Evolutionary conservation across 805 yeast genomes (phyloP).

Genomic region (Metschnikowia noctiluminum): DNA sequence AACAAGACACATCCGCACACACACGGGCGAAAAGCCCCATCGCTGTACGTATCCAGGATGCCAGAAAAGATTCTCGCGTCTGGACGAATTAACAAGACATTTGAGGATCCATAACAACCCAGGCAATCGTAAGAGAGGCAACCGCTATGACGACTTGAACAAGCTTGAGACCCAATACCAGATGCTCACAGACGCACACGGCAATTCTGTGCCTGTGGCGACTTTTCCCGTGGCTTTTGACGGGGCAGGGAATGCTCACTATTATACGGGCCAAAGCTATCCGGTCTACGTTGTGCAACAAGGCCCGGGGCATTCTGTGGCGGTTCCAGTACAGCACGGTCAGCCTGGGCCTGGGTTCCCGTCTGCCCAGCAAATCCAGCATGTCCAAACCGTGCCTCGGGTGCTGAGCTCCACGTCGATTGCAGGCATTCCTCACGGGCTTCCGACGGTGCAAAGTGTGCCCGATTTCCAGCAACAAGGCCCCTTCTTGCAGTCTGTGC

Average conservation of each 20-base stretch:
- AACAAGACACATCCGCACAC: constrained; percentile 87
- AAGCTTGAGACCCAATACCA: constrained; percentile 3
- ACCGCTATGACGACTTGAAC: constrained; percentile 8
- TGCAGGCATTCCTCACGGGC: neutral
- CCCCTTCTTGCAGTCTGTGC: neutral
- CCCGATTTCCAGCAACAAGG: constrained; percentile 9
- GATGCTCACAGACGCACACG: constrained; percentile 5
- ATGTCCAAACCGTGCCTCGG: neutral
- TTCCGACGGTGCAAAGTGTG: constrained; percentile 8
- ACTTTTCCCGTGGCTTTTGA: constrained; percentile 31
- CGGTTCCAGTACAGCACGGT: constrained; percentile 11
- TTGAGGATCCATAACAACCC: constrained; percentile 73
- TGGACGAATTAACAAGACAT: constrained; percentile 86
- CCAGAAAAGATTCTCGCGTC: constrained; percentile 70
- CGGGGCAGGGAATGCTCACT: constrained; percentile 29
- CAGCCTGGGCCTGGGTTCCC: constrained; percentile 1
- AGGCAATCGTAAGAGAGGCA: constrained; percentile 16
- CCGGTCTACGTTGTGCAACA: constrained; percentile 37
- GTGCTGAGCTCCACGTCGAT: neutral
- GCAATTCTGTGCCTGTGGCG: constrained; percentile 8
- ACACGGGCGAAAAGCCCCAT: constrained; percentile 92
- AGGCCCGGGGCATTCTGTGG: constrained; percentile 12
- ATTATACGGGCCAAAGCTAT: constrained; percentile 27
- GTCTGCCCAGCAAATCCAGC: constrained; percentile 2
- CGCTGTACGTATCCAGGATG: constrained; percentile 84